Evolutionary conservation across 495 filamentous ascomycete species (phyloP), one percentile per base, ranked within the genome.

Genomic region (Symbiotaphrina buchneri): DNA sequence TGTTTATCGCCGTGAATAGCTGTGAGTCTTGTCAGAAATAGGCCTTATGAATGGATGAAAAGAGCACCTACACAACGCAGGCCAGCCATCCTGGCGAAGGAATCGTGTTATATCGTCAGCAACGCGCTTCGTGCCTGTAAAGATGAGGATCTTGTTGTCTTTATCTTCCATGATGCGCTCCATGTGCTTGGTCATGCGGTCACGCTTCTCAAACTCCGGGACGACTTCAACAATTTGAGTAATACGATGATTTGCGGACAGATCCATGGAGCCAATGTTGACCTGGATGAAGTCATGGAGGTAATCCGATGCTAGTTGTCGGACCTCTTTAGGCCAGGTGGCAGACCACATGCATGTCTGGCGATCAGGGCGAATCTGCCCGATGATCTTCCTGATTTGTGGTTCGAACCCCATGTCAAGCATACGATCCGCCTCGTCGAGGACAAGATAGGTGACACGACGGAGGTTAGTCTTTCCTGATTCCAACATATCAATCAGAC

Each of bases 311-410:
- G 87, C 87, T 36, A 95, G 62, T 47, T 80, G 75, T 42, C 87
- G 84, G 41, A 97, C 85, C 51, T 97, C 87, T 70, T 95, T 97
- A 39, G 87, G 87, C 87, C 87, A 97, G 5, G 87, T 97, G 43
- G 87, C 87, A 35, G 87, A 97, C 87, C 87, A 97, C 87, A 97
- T 97, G 69, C 84, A 91, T 38, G 87, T 97, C 46, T 97, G 87
- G 63, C 87, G 77, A 51, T 97, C 87, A 36, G 87, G 87, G 41
- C 87, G 81, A 58, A 97, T 97, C 59, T 97, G 87, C 30, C 74
- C 61, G 40, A 97, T 81, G 41, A 95, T 92, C 65, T 93, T 92
- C 56, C 83, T 75, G 46, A 83, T 81, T 46, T 80, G 72, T 31
- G 75, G 76, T 47, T 85, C 78, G 51, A 85, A 85, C 57, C 78